Evolutionary conservation across 2,329 filamentous ascomycete species (phyloP), one percentile per base, ranked within the genome.

Genomic region (Neonectria ditissima): DNA sequence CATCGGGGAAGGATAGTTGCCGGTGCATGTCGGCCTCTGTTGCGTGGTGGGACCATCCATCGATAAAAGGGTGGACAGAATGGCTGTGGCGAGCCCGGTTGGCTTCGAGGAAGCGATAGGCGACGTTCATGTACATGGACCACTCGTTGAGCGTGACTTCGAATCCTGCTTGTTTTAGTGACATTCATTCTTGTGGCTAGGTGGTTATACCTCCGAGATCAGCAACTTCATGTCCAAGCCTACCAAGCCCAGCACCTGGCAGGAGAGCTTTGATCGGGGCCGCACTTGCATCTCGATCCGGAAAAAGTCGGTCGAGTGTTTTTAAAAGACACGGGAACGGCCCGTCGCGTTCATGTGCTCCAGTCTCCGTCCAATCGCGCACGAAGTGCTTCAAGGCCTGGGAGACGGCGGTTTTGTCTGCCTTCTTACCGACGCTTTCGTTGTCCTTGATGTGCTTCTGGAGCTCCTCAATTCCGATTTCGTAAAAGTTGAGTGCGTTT

Each of bases 371-470:
- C 86, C 86, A 88, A 69, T 89, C 86, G 5, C 86, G 79, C 3
- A 88, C 84, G 61, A 83, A 84, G 66, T 88, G 86, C 70, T 88
- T 88, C 55, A 88, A 69, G 0, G 84, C 80, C 67, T 88, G 86
- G 0, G 80, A 79, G 0, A 86, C 80, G 34, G 83, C 82, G 2
- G 82, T 78, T 5, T 79, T 80, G 22, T 88, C 85, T 1, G 80
- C 79, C 0, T 71, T 67, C 20, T 75, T 77, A 1, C 80, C 79
- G 0, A 76, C 73, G 1, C 80, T 76, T 1, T 80, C 77, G 0
- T 78, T 75, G 4, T 75, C 73, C 5, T 79, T 76, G 50, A 81
- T 71, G 67, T 81, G 83, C 1, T 76, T 73, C 4, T 82, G 74
- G 0, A 88, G 73, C 66, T 88, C 86, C 1, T 75, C 58, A 5